These are phyloP conservation scores for Solanum hybrid DNA, from an alignment of 305 asterid genomes.

Conservation along the genomic window DNA sequence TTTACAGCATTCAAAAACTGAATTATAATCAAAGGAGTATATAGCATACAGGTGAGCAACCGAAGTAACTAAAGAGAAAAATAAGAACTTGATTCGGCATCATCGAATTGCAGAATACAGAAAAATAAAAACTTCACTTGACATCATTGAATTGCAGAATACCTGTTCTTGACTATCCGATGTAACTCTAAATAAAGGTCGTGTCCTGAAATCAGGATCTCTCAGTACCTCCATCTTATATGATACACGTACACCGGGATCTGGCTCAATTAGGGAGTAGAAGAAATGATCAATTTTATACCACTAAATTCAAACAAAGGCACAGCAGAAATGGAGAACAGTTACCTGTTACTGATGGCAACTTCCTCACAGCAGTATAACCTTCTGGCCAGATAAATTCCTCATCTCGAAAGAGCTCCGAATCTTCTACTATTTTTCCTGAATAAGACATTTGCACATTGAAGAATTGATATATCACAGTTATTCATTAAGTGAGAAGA, in stretches of 20 bases:
- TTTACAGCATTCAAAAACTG: neutral
- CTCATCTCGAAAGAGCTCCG: constrained; percentile 60
- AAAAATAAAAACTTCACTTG: neutral
- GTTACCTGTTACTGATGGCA: constrained; percentile 57
- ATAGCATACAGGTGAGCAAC: constrained; percentile 1
- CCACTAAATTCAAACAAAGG: neutral
- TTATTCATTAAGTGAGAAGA: neutral
- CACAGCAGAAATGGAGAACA: constrained; percentile 6
- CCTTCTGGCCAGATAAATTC: constrained; percentile 82
- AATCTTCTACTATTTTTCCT: constrained; percentile 74
- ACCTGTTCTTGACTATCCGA: constrained; percentile 81
- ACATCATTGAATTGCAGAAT: constrained; percentile 16
- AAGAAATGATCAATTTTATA: neutral
- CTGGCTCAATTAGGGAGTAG: constrained; percentile 21
- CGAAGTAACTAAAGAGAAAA: constrained; percentile 4
- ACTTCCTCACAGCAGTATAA: constrained; percentile 71
- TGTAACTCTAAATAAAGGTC: constrained; percentile 75
- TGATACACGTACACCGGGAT: constrained; percentile 42
- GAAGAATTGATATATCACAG: neutral
- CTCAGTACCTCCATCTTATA: constrained; percentile 86
- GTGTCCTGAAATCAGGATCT: constrained; percentile 49
- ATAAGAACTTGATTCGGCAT: neutral
- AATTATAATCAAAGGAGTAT: neutral
- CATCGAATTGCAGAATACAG: constrained; percentile 12
- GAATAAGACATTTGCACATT: constrained; percentile 25